Base-by-base conservation (phyloP, 164 flowering plant species). In the Piper longum region DNA sequence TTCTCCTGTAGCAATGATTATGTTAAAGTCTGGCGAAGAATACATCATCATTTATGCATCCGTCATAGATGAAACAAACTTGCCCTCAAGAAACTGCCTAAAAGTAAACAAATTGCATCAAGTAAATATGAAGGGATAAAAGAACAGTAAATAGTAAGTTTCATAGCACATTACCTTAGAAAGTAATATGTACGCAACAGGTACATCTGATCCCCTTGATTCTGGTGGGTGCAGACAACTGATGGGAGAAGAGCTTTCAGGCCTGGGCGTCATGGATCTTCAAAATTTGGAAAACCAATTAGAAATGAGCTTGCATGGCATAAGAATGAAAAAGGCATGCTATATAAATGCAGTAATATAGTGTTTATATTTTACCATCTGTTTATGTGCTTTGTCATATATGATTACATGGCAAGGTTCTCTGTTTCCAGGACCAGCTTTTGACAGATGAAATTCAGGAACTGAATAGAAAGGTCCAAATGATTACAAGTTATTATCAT, bases 231-330 rank as follows among this genome's bases (percentile, higher is more conserved):
- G 66, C 85, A 26, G 98, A 77, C 79, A 89, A 77, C 69, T 91
- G 78, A 84, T 82, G 93, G 98, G 98, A 16, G 88, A 26, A 86
- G 87, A 83, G 68, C 88, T 92, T 57, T 78, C 87, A 36, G 86
- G 93, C 54, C 74, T 92, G 76, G 76, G 73, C 62, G 75, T 86
- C 60, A 26, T 26, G 81, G 96, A 89, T 26, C 74, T 92, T 60
- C 91, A 87, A 66, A 82, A 78, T 74, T 65, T 87, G 68, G 98
- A 92, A 71, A 85, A 72, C 65, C 89, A 87, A 75, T 70, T 92
- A 72, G 96, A 92, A 67, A 86, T 77, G 78, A 89, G 96, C 73
- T 77, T 89, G 40, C 83, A 74, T 17, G 80, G 85, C 60, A 84
- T 89, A 3, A 91, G 96, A 2, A 75, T 72, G 79, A 86, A 81